phyloP scores from a whole-genome alignment of 2,329 filamentous ascomycete species.

The Aspergillus eucalypticola region DNA sequence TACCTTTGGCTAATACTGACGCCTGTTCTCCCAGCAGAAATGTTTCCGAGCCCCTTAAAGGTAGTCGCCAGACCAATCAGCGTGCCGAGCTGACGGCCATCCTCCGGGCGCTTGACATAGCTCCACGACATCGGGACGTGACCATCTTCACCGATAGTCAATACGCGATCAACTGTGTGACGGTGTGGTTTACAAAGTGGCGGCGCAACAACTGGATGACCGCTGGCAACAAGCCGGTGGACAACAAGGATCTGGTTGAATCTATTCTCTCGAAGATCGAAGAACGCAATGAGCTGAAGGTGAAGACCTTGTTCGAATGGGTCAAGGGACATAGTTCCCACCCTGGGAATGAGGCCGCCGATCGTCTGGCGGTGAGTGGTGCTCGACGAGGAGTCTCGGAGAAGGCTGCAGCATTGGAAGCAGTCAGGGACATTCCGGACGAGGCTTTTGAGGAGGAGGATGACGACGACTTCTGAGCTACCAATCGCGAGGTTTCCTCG shows the following conservation, averaged over 20 bases:
- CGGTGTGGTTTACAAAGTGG: constrained; percentile 80
- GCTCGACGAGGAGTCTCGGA: constrained; percentile 48
- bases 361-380: constrained; percentile 71
- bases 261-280: constrained; percentile 70
- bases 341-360: constrained; percentile 76
- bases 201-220: constrained; percentile 75
- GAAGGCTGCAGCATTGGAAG: constrained; percentile 29
- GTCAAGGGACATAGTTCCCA: constrained; percentile 80
- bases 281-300: constrained; percentile 62
- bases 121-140: constrained; percentile 66
- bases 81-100: constrained; percentile 93
- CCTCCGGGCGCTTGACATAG: constrained; percentile 75
- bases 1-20: constrained; percentile 21
- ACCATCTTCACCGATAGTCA: constrained; percentile 85
- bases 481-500: not conserved
- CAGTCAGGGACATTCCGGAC: constrained; percentile 26
- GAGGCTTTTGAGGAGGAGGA: constrained; percentile 28
- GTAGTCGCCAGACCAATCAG: constrained; percentile 84
- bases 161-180: constrained; percentile 88
- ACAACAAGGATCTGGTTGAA: constrained; percentile 83
- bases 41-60: constrained; percentile 73
- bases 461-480: constrained; percentile 6
- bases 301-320: constrained; percentile 75
- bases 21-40: constrained; percentile 52
- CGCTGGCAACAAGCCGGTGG: constrained; percentile 67